Conservation (phyloP, 768 basidiomycete genomes). For the Suillus cothurnatus region DNA sequence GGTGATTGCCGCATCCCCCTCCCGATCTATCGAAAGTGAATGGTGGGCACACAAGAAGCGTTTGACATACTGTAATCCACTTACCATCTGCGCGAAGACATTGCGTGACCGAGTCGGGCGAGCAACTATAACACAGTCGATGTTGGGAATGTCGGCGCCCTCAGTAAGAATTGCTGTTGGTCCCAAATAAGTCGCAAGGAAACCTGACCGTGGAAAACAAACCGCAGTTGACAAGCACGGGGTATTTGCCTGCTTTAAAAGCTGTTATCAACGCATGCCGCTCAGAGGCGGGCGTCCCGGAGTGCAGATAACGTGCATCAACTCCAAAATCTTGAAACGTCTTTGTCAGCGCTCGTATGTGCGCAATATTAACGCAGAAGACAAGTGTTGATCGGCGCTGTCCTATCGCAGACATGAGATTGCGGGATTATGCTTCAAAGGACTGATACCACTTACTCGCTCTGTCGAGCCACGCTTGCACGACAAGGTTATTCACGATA, state of each 20-base stretch:
- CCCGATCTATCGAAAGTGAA: slow-evolving; percentile 64
- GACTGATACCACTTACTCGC: slow-evolving; percentile 55
- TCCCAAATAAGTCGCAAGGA: not conserved
- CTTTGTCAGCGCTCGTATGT: slow-evolving; percentile 74
- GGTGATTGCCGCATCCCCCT: slow-evolving; percentile 89
- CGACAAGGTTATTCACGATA: slow-evolving; percentile 74
- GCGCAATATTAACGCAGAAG: slow-evolving; percentile 87
- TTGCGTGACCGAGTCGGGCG: slow-evolving; percentile 89
- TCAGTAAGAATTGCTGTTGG: slow-evolving; percentile 80
- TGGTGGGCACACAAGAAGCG: not conserved
- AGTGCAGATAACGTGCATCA: slow-evolving; percentile 82
- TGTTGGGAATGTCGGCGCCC: slow-evolving; percentile 92
- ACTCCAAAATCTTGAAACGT: slow-evolving; percentile 74
- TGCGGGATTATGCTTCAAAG: slow-evolving; percentile 8
- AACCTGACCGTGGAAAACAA: not conserved
- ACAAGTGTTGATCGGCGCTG: slow-evolving; percentile 84
- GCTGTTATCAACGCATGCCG: slow-evolving; percentile 62
- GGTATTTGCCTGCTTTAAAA: slow-evolving; percentile 75
- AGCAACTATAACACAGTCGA: slow-evolving; percentile 88
- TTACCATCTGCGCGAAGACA: slow-evolving; percentile 90
- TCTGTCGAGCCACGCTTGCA: slow-evolving; percentile 84
- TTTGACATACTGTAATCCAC: slow-evolving; percentile 10
- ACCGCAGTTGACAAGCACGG: slow-evolving; percentile 92
- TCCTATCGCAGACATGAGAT: slow-evolving; percentile 32
- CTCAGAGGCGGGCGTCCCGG: slow-evolving; percentile 63